These are phyloP conservation scores for Podospora didyma DNA, from an alignment of 495 filamentous ascomycete genomes.

Conservation along the genomic window DNA sequence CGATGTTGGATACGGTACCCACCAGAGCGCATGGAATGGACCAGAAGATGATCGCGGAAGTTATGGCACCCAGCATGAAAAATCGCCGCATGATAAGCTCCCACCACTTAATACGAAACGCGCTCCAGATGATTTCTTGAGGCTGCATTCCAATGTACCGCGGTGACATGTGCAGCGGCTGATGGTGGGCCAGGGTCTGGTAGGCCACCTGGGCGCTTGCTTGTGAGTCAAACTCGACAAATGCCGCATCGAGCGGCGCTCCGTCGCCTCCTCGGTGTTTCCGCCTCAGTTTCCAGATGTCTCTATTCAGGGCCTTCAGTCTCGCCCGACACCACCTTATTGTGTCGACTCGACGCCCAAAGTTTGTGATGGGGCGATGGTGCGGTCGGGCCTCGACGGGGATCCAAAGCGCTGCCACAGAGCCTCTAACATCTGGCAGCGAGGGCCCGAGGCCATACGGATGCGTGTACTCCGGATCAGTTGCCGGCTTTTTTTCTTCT, in stretches of 20 bases:
- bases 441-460: slow-evolving; percentile 38
- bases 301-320: slow-evolving; percentile 67
- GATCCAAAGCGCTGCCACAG: slow-evolving; percentile 73
- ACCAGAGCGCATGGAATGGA: slow-evolving; percentile 80
- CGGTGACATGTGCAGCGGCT: slow-evolving; percentile 77
- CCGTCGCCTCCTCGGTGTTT: slow-evolving; percentile 43
- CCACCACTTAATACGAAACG: slow-evolving; percentile 78
- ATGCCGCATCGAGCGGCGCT: slow-evolving; percentile 58
- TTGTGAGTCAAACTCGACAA: slow-evolving; percentile 78
- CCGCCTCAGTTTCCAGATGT: slow-evolving; percentile 59
- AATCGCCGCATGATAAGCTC: slow-evolving; percentile 67
- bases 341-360: slow-evolving; percentile 66
- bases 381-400: slow-evolving; percentile 55
- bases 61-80: slow-evolving; percentile 59
- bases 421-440: slow-evolving; percentile 51
- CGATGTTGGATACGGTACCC: slow-evolving; percentile 74
- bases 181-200: slow-evolving; percentile 75
- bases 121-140: slow-evolving; percentile 78
- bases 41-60: slow-evolving; percentile 80
- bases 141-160: slow-evolving; percentile 77
- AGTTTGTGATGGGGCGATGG: slow-evolving; percentile 44
- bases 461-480: slow-evolving; percentile 28
- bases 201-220: slow-evolving; percentile 76
- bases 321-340: slow-evolving; percentile 79
- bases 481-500: slow-evolving; percentile 6